Evolutionary conservation across 768 basidiomycete genomes (phyloP).

Genomic region (Mycena polygramma): DNA sequence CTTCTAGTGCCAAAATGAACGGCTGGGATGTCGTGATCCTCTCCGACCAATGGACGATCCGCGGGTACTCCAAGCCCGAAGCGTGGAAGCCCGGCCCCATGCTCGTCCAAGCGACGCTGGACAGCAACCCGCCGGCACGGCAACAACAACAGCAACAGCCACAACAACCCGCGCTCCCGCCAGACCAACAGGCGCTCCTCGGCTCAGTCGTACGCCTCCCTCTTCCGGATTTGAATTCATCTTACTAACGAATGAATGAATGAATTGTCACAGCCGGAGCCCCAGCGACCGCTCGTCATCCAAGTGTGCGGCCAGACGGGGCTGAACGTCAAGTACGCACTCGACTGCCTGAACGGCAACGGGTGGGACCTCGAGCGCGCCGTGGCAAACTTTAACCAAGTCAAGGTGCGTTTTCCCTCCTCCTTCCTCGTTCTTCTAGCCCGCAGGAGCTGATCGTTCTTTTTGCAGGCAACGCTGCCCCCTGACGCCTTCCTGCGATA

Average conservation of each 20-base stretch:
- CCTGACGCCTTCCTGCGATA: constrained; percentile 65
- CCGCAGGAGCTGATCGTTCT: neutral
- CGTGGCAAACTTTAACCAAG: constrained; percentile 86
- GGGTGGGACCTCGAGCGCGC: constrained; percentile 88
- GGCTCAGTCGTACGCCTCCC: constrained; percentile 66
- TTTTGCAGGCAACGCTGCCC: constrained; percentile 59
- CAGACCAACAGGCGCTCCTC: constrained; percentile 65
- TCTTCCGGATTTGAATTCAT: constrained; percentile 23
- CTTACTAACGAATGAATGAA: constrained; percentile 27
- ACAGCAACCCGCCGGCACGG: constrained; percentile 40
- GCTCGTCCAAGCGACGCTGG: constrained; percentile 69
- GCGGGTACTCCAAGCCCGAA: constrained; percentile 85
- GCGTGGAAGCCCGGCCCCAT: constrained; percentile 85
- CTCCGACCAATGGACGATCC: constrained; percentile 88
- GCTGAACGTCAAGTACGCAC: constrained; percentile 82
- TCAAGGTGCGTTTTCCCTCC: constrained; percentile 73
- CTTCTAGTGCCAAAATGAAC: constrained; percentile 73
- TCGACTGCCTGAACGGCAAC: constrained; percentile 90
- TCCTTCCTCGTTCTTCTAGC: neutral
- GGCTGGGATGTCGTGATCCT: constrained; percentile 94
- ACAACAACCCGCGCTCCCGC: constrained; percentile 49
- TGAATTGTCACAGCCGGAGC: constrained; percentile 64
- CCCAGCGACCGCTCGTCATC: constrained; percentile 77
- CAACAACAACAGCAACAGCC: constrained; percentile 40
- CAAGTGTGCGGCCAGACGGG: constrained; percentile 81